Evolutionary conservation across 2,329 filamentous ascomycete species (phyloP).

Genomic region (Pseudogymnoascus sp.): DNA sequence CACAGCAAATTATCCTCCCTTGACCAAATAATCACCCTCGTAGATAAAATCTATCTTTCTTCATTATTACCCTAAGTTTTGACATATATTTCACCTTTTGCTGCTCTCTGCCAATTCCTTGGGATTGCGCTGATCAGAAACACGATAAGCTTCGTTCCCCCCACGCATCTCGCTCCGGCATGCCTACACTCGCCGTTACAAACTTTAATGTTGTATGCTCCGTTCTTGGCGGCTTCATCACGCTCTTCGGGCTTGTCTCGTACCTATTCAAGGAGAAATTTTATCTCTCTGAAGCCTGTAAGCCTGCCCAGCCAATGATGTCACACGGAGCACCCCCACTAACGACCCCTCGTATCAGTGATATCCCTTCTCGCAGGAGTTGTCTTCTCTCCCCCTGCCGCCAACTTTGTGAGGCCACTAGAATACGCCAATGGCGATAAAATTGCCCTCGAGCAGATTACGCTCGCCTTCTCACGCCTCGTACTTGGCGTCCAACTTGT

Average conservation of each 20-base stretch:
- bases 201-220: conserved; percentile 44
- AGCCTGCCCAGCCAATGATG: conserved; percentile 25
- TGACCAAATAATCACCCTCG: background rate
- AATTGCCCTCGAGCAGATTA: conserved; percentile 58
- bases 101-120: background rate
- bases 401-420: conserved; percentile 62
- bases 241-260: conserved; percentile 74
- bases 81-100: background rate
- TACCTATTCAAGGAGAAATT: conserved; percentile 78
- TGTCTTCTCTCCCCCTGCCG: conserved; percentile 65
- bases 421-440: conserved; percentile 56
- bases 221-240: conserved; percentile 73
- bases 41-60: background rate
- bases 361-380: conserved; percentile 72
- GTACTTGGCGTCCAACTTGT: conserved; percentile 84
- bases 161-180: background rate
- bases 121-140: conserved; percentile 7
- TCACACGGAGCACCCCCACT: background rate
- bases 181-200: conserved; percentile 26
- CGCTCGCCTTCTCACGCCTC: conserved; percentile 71
- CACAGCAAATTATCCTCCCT: background rate
- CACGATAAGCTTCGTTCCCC: background rate
- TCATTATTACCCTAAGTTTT: background rate
- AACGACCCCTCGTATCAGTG: conserved; percentile 38
- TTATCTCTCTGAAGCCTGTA: conserved; percentile 79